These are phyloP conservation scores for Tylopilus subfusipes DNA, from an alignment of 768 basidiomycete genomes.

Conservation along the genomic window DNA sequence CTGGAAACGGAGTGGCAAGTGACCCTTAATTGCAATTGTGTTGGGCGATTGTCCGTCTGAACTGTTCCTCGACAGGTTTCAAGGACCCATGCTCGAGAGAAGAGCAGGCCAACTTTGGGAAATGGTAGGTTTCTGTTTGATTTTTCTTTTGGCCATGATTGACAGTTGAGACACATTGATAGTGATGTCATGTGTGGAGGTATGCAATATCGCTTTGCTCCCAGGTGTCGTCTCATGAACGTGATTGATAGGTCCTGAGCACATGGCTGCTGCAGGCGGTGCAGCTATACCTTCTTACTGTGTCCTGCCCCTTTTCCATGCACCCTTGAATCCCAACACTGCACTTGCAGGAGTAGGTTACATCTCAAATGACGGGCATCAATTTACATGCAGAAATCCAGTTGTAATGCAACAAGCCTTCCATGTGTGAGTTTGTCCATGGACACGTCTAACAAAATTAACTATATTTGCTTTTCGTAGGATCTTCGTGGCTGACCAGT, in stretches of 20 bases:
- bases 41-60: background rate
- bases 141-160: background rate
- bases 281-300: conserved; percentile 53
- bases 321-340: conserved; percentile 25
- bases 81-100: conserved; percentile 63
- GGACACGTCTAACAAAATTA: conserved; percentile 14
- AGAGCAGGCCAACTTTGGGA: conserved; percentile 49
- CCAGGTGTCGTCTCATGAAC: background rate
- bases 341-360: conserved; percentile 39
- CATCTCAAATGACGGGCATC: conserved; percentile 54
- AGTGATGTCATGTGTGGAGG: conserved; percentile 54
- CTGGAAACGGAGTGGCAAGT: conserved; percentile 56
- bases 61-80: conserved; percentile 39
- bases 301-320: conserved; percentile 51
- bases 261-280: conserved; percentile 35
- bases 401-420: conserved; percentile 52
- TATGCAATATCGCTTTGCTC: conserved; percentile 10
- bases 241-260: conserved; percentile 45
- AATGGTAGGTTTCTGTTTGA: conserved; percentile 41
- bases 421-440: conserved; percentile 48
- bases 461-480: conserved; percentile 24
- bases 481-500: conserved; percentile 57
- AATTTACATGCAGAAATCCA: conserved; percentile 53
- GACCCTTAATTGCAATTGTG: accelerated
- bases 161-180: background rate